These are phyloP conservation scores for Musa itinerans DNA, from an alignment of 176 grass and related monocot species.

Conservation along the genomic window DNA sequence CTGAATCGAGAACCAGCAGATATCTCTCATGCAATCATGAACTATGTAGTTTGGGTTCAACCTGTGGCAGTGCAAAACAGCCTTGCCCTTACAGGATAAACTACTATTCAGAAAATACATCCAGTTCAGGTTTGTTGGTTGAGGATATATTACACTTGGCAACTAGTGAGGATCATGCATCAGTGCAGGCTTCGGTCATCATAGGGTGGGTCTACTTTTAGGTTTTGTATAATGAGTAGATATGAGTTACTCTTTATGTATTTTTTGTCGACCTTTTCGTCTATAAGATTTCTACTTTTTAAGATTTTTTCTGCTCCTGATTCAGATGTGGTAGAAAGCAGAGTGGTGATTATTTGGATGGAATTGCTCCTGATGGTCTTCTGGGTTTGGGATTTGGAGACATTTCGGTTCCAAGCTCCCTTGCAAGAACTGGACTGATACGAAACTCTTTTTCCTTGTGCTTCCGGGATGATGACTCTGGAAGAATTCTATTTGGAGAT, in stretches of 20 bases:
- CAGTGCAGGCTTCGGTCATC: constrained; percentile 74
- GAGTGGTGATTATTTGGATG: constrained; percentile 79
- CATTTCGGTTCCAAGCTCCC: constrained; percentile 84
- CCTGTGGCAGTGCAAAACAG: constrained; percentile 63
- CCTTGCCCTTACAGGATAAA: constrained; percentile 75
- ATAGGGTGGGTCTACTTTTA: constrained; percentile 50
- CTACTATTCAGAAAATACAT: constrained; percentile 87
- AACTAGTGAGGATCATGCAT: constrained; percentile 42
- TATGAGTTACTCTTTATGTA: constrained; percentile 2
- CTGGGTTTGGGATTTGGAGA: constrained; percentile 76
- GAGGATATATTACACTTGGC: constrained; percentile 73
- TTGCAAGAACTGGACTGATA: constrained; percentile 72
- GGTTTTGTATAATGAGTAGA: neutral
- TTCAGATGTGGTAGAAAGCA: constrained; percentile 87
- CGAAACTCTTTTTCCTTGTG: constrained; percentile 82
- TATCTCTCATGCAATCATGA: constrained; percentile 84
- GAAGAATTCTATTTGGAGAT: constrained; percentile 87
- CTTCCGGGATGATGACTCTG: constrained; percentile 70
- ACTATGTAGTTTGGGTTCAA: constrained; percentile 48
- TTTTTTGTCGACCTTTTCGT: neutral
- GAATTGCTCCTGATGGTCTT: constrained; percentile 79
- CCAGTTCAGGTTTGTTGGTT: constrained; percentile 82
- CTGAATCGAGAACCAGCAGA: constrained; percentile 73
- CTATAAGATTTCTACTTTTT: neutral
- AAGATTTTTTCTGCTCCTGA: neutral